Percentiles rank a stretch among this genome's conserved stretches.
These are phyloP conservation scores for Oehlia diaphana DNA, from an alignment of 192 early-diverging fungal species.

Conservation along the genomic window DNA sequence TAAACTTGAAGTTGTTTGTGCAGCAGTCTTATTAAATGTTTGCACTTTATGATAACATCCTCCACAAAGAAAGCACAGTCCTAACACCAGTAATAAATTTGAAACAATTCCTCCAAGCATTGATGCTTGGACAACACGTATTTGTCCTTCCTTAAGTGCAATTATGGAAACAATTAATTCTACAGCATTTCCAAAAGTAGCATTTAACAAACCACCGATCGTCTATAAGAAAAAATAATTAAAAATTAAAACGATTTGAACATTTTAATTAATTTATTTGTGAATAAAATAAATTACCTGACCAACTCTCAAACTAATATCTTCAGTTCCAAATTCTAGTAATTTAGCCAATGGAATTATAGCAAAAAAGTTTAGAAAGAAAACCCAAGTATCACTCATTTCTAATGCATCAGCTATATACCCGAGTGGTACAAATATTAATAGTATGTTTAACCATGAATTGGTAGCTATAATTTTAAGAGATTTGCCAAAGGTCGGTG, in stretches of 20 bases:
- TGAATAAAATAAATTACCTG: constrained; percentile 40
- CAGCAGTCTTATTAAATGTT: constrained; percentile 67
- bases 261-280: constrained; percentile 34
- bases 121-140: constrained; percentile 63
- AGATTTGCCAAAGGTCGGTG: too few relatives aligned
- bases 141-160: constrained; percentile 60
- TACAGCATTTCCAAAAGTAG: constrained; percentile 81
- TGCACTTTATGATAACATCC: constrained; percentile 37
- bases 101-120: constrained; percentile 83
- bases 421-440: constrained; percentile 60
- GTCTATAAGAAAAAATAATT: too few relatives aligned
- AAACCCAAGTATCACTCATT: constrained; percentile 64
- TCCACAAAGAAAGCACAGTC: constrained; percentile 51
- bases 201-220: constrained; percentile 62
- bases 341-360: constrained; percentile 86
- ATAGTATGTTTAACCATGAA: too few relatives aligned
- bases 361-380: constrained; percentile 85
- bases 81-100: constrained; percentile 85
- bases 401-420: constrained; percentile 53
- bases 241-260: constrained; percentile 28
- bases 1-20: constrained; percentile 69
- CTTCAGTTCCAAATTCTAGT: constrained; percentile 77
- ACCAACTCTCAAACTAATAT: constrained; percentile 68
- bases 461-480: too few relatives aligned
- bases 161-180: constrained; percentile 82